phyloP scores from a whole-genome alignment of 1,284 basidiomycete species.

The Ustilago crameri region DNA sequence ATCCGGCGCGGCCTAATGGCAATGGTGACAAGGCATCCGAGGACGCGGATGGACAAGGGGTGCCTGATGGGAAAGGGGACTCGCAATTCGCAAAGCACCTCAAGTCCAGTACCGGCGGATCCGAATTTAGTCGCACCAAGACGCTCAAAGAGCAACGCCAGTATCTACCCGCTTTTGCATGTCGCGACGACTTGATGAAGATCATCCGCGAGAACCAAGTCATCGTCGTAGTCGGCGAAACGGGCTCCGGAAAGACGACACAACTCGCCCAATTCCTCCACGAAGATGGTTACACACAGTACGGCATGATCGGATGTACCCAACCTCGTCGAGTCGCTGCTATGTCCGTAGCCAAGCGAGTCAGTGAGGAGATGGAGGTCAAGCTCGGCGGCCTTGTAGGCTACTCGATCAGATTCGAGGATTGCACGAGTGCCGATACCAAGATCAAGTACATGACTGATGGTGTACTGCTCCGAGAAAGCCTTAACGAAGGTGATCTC shows the following conservation, averaged over 20 bases:
- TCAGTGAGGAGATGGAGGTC: constrained; percentile 87
- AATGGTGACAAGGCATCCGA: background rate
- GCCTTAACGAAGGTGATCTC: constrained; percentile 92
- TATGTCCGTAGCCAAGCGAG: constrained; percentile 98
- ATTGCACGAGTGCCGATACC: constrained; percentile 89
- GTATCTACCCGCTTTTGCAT: constrained; percentile 96
- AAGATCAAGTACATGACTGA: constrained; percentile 97
- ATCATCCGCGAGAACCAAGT: constrained; percentile 94
- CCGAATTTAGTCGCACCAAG: constrained; percentile 82
- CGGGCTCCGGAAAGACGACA: constrained; percentile 94
- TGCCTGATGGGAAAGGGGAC: constrained; percentile 87
- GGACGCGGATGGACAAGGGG: constrained; percentile 45
- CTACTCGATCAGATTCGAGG: constrained; percentile 97
- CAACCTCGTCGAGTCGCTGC: constrained; percentile 97
- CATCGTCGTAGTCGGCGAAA: constrained; percentile 92
- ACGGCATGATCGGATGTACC: constrained; percentile 92
- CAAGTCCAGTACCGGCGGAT: constrained; percentile 75
- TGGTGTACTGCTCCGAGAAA: constrained; percentile 93
- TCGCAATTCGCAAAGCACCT: constrained; percentile 95
- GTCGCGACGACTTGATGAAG: constrained; percentile 90
- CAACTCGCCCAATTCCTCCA: constrained; percentile 91
- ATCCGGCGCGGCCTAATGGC: constrained; percentile 6
- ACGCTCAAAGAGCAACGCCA: constrained; percentile 95
- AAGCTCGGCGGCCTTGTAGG: constrained; percentile 89
- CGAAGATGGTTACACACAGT: constrained; percentile 90